Evolutionary conservation across 169 alveolate genomes (phyloP), one percentile per base, ranked within the genome.

Genomic region (Babesia ovata): DNA sequence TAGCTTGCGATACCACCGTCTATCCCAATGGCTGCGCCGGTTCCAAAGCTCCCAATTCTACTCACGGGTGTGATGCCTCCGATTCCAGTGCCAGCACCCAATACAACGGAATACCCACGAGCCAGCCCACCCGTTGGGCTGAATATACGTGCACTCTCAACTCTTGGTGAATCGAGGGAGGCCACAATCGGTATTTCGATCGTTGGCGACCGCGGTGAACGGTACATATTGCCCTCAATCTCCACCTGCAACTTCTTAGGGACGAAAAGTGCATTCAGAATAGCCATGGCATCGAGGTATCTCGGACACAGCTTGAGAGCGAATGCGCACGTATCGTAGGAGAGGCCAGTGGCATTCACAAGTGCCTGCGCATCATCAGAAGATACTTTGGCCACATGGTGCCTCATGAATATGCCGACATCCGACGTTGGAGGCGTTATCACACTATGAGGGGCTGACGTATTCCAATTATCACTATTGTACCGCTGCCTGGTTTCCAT

Each of bases 361-460:
- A 79, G 48, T 19, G 48, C 45, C 54, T 79, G 54, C 11, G 46
- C 39, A 16, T 79, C 84, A 28, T 26, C 58, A 17, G 48, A 19
- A 19, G 63, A 33, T 6, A 79, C 76, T 62, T 79, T 70, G n/a
- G 58, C 79, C 13, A 79, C 65, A 21, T 79, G 87, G 46, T 79
- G 59, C 9, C 45, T 17, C 61, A 71, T 52, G 48, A 79, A 79
- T 7, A 49, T 54, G 17, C 69, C 59, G 57, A 77, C 79, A 59
- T 70, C 74, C 0, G 78, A 61, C 54, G 24, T 42, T 29, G 76
- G 71, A 24, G 70, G 63, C 3, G 65, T 17, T 33, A 71, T 58
- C 4, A 71, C 52, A 9, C 22, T 49, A 12, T 59, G 71, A 13
- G 66, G n/a, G 4, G 22, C 13, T 26, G 75, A 17, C 22, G 56